Percentiles rank a stretch among this genome's conserved stretches.
Conservation (phyloP, 345 rosid genomes). For the Cardamine occulta region DNA sequence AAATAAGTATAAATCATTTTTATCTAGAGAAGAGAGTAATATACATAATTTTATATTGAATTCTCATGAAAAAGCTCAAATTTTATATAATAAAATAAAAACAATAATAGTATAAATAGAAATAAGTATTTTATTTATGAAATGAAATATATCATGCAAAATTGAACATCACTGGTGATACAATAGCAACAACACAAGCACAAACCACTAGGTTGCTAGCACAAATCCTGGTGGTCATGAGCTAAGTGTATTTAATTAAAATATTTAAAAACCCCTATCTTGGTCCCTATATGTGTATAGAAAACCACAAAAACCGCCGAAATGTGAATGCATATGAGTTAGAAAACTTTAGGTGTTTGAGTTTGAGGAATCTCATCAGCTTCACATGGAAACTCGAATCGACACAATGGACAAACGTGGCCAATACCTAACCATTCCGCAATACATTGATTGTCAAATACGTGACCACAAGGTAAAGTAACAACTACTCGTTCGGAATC, state of each 20-base stretch:
- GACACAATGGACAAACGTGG: slow-evolving; percentile 39
- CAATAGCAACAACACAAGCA: background rate
- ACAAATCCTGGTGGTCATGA: background rate
- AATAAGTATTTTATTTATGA: background rate
- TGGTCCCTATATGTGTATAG: background rate
- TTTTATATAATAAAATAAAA: too few species aligned
- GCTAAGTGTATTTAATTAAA: background rate
- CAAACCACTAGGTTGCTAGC: background rate
- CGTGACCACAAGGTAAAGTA: slow-evolving; percentile 35
- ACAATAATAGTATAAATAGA: background rate
- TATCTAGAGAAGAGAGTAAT: too few species aligned
- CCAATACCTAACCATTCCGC: slow-evolving; percentile 9
- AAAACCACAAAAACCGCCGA: background rate
- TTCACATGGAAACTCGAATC: slow-evolving; percentile 27
- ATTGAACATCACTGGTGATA: background rate
- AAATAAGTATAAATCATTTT: too few species aligned
- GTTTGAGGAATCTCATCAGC: background rate
- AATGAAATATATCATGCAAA: background rate
- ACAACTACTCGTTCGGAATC: background rate
- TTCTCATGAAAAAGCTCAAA: too few species aligned
- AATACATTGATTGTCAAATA: slow-evolving; percentile 28
- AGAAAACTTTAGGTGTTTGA: background rate
- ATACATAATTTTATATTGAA: too few species aligned
- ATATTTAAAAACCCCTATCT: background rate
- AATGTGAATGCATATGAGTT: background rate